These are phyloP conservation scores for Kodamaea hsintzibuensis DNA, from an alignment of 805 yeast genomes.

Conservation along the genomic window DNA sequence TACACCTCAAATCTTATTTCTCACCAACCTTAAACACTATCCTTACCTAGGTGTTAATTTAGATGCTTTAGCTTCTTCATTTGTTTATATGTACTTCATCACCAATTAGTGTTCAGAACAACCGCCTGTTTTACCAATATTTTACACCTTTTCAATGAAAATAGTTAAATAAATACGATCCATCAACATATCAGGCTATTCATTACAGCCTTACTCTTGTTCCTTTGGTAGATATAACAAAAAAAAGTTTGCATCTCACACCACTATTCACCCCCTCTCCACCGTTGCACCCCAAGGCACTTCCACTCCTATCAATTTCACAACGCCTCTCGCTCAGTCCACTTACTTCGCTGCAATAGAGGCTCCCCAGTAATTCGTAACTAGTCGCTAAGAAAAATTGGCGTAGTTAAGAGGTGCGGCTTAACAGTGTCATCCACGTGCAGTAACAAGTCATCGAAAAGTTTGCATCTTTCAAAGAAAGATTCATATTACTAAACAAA, in stretches of 20 bases:
- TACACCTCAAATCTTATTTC: too few relatives aligned
- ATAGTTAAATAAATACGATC: neutral
- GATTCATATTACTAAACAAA: neutral
- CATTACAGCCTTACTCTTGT: neutral
- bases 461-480: neutral
- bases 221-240: too few relatives aligned
- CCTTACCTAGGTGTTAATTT: too few relatives aligned
- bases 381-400: neutral
- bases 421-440: neutral
- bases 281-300: neutral
- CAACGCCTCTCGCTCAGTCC: neutral
- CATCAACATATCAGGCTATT: neutral
- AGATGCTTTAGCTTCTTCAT: too few relatives aligned
- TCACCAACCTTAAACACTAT: too few relatives aligned
- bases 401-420: neutral
- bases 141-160: neutral
- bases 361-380: neutral
- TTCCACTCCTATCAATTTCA: neutral
- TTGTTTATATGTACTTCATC: neutral
- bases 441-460: conserved; percentile 3
- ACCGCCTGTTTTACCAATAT: neutral
- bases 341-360: neutral
- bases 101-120: neutral
- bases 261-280: neutral
- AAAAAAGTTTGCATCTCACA: neutral